Evolutionary conservation across 192 early-diverging fungal genomes (phyloP).

Genomic region (Gigaspora rosea): DNA sequence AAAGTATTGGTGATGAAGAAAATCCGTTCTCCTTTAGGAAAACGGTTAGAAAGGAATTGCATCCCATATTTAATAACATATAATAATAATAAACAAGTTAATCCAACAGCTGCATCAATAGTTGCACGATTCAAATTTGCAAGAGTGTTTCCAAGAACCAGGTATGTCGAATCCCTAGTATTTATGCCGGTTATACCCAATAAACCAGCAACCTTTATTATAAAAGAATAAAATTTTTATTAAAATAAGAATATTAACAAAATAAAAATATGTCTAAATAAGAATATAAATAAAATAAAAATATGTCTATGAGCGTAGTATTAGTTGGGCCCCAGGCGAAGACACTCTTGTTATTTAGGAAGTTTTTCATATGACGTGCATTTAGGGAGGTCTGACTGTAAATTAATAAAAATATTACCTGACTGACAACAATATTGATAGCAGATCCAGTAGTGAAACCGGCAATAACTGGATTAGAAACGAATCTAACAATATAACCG

Average conservation of each 20-base stretch:
- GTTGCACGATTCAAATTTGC: conserved; percentile 40
- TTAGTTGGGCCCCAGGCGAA: too few relatives aligned
- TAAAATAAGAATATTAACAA: too few relatives aligned
- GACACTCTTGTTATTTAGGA: too few relatives aligned
- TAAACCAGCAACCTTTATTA: conserved; percentile 47
- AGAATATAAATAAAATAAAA: too few relatives aligned
- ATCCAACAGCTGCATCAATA: conserved; percentile 64
- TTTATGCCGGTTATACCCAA: conserved; percentile 77
- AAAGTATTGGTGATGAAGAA: conserved; percentile 71
- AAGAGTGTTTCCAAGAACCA: conserved; percentile 75
- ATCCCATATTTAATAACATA: conserved; percentile 43
- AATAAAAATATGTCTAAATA: too few relatives aligned
- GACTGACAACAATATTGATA: conserved; percentile 76
- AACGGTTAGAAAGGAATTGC: conserved; percentile 42
- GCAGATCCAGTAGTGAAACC: conserved; percentile 89
- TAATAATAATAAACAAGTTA: conserved; percentile 48
- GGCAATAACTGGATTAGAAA: conserved; percentile 78
- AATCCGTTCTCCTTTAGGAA: conserved; percentile 46
- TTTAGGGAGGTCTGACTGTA: too few relatives aligned
- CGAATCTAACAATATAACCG: conserved; percentile 86
- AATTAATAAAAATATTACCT: conserved; percentile 35
- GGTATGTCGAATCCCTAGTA: conserved; percentile 70
- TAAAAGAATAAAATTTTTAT: too few relatives aligned
- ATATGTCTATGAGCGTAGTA: too few relatives aligned
- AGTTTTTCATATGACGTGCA: too few relatives aligned